A percentile compares a stretch with the other conserved stretches of the same genome.
Evolutionary conservation across 306 rosid species (phyloP).

Genomic region (Canavalia gladiata): DNA sequence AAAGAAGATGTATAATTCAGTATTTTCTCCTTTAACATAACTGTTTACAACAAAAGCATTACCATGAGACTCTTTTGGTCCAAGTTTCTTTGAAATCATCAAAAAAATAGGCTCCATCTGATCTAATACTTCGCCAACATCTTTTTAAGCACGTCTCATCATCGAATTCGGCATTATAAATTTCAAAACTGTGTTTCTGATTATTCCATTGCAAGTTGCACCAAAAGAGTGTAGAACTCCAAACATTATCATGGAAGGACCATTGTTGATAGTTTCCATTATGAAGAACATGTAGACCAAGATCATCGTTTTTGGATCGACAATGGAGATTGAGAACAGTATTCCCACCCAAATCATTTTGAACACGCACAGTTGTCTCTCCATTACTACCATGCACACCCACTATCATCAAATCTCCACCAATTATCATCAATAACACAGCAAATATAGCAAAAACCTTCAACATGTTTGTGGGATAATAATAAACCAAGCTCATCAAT

Average conservation of each 20-base stretch:
- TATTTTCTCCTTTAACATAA: too few relatives aligned
- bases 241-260: not conserved
- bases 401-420: too few relatives aligned
- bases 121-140: conserved; percentile 19
- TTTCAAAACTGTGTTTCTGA: not conserved
- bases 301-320: not conserved
- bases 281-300: not conserved
- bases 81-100: too few relatives aligned
- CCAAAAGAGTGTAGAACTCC: not conserved
- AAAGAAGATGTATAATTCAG: too few relatives aligned
- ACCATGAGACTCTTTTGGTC: too few relatives aligned
- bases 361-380: not conserved
- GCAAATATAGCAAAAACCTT: not conserved
- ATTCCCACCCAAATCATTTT: not conserved
- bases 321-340: not conserved
- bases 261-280: not conserved
- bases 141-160: not conserved
- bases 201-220: not conserved
- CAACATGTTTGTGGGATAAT: not conserved
- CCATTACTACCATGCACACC: too few relatives aligned
- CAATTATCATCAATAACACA: not conserved
- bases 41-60: too few relatives aligned
- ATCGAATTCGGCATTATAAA: not conserved
- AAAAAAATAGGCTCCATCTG: not conserved
- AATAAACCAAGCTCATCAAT: too few relatives aligned